phyloP scores from a whole-genome alignment of 331 rosid species.

The Malus hybrid region DNA sequence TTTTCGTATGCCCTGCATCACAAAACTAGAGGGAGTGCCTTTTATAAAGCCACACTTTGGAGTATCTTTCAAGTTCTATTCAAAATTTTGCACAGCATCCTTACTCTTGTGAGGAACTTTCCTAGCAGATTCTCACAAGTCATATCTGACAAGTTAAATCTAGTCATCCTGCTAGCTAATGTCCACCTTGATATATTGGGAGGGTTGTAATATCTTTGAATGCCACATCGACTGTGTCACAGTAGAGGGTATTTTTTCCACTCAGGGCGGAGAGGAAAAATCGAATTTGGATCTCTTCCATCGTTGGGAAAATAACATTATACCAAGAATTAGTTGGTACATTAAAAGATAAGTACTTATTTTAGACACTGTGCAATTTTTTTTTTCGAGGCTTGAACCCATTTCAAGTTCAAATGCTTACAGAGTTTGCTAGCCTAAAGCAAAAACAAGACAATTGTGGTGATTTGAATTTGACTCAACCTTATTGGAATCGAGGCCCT shows the following conservation, averaged over 20 bases:
- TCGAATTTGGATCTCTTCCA: not conserved
- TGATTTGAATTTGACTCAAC: not conserved
- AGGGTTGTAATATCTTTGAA: not conserved
- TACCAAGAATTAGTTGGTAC: not conserved
- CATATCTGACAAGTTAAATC: conserved; percentile 6
- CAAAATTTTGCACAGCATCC: not conserved
- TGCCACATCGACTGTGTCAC: not conserved
- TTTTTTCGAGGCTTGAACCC: not conserved
- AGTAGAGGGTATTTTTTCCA: not conserved
- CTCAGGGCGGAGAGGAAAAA: not conserved
- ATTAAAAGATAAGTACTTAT: not conserved
- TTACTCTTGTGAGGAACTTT: conserved; percentile 37
- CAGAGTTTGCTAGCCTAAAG: not conserved
- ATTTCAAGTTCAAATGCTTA: not conserved
- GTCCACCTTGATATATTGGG: not conserved
- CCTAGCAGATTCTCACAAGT: conserved; percentile 41
- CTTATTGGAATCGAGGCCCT: not conserved
- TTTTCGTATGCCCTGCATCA: conserved; percentile 19
- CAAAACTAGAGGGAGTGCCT: conserved; percentile 7
- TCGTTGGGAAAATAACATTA: not conserved
- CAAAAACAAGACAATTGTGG: not conserved
- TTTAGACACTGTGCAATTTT: not conserved
- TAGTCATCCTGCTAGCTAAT: not conserved
- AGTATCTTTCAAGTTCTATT: not conserved
- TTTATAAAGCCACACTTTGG: conserved; percentile 22